Evolutionary conservation across 2,329 filamentous ascomycete genomes (phyloP), one percentile per base, ranked within the genome.

Genomic region (Diplocarpon rosae): DNA sequence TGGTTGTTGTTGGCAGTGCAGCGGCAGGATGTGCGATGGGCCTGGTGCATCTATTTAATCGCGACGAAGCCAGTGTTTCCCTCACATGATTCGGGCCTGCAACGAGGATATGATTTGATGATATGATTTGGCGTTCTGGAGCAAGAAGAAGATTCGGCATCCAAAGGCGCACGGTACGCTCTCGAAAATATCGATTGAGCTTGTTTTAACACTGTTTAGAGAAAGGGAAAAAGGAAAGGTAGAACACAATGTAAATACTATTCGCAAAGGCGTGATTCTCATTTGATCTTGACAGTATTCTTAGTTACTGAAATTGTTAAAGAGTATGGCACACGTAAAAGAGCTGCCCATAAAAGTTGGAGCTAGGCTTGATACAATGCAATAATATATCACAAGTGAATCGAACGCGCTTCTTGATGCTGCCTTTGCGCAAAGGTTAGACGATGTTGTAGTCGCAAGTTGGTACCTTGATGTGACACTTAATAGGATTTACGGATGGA

Each of bases 1-100:
- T 67, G 65, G 62, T 67, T 3, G 42, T 64, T 28, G 63, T 67
- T 1, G 65, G 65, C 0, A 58, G 59, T 20, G 54, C 59, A 5
- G 65, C 65, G 6, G 65, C 65, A 0, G 63, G 48, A 1, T 59
- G 60, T 17, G 63, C 64, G 0, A 66, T 66, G 64, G 63, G 63
- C 11, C 51, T 67, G 29, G 63, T 67, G 13, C 55, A 54, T 27
- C 40, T 56, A 1, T 58, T 65, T 41, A 57, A 53, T 42, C 42
- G 48, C 29, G 47, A 51, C 28, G 53, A 43, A 17, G 49, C 43
- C 15, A 28, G 34, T 31, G 33, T 43, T 31, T 16, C 17, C 2
- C 29, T 38, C 10, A 9, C 42, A 10, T 42, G 32, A 36, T 28
- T 36, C 28, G 45, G 37, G 38, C 28, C 15, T 24, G 20, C 7